phyloP scores from a whole-genome alignment of 306 rosid species.

The Prunus padus region DNA sequence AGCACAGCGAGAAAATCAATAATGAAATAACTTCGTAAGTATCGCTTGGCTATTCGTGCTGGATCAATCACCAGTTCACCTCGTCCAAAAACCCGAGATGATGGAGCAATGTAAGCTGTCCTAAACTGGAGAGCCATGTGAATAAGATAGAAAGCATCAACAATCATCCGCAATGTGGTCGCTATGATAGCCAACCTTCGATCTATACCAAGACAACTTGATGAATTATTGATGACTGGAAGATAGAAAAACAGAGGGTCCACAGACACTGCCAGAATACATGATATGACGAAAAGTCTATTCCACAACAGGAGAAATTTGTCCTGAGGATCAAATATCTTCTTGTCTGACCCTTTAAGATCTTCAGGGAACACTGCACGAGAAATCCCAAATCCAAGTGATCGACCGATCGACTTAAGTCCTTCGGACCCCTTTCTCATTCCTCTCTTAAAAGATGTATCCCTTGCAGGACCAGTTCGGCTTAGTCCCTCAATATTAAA shows the following conservation, averaged over 20 bases:
- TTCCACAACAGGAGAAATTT: slow-evolving; percentile 80
- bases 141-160: slow-evolving; percentile 82
- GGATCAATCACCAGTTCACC: slow-evolving; percentile 98
- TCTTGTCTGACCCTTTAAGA: slow-evolving; percentile 82
- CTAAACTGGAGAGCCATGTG: slow-evolving; percentile 98
- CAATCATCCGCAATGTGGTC: slow-evolving; percentile 75
- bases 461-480: slow-evolving; percentile 53
- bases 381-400: slow-evolving; percentile 85
- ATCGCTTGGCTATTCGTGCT: slow-evolving; percentile 84
- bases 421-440: slow-evolving; percentile 96
- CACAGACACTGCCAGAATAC: slow-evolving; percentile 84
- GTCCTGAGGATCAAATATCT: slow-evolving; percentile 95
- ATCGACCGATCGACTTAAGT: slow-evolving; percentile 82
- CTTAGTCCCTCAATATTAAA: slow-evolving; percentile 64
- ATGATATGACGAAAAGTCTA: slow-evolving; percentile 72
- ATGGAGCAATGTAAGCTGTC: slow-evolving; percentile 95
- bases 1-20: slow-evolving; percentile 77
- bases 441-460: slow-evolving; percentile 80
- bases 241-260: slow-evolving; percentile 94
- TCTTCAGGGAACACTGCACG: slow-evolving; percentile 94
- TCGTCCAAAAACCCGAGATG: slow-evolving; percentile 97
- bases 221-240: slow-evolving; percentile 60
- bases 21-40: slow-evolving; percentile 72
- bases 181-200: slow-evolving; percentile 68
- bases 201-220: slow-evolving; percentile 78